Conservation (phyloP, 176 grass and related monocot genomes). For the Hordeum vulgare region MorexV3_pseudomolecules_assembly NC_058518.1:479415093-479415592, state of each 20-base stretch:
- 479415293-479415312: no score
- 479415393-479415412: conserved; percentile 38
- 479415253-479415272: not conserved
- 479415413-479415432: conserved; percentile 65
- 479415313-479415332: conserved; percentile 45
- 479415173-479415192: conserved; percentile 39
- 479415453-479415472: conserved; percentile 58
- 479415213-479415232: conserved; percentile 35
- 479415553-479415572: not conserved
- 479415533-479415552: conserved; percentile 33
- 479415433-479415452: conserved; percentile 52
- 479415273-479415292: no score
- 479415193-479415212: conserved; percentile 37
- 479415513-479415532: conserved; percentile 45
- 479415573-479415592: not conserved
- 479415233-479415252: not conserved
- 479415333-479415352: conserved; percentile 19
- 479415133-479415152: conserved; percentile 27
- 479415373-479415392: conserved; percentile 72
- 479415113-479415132: conserved; percentile 38
- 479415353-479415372: conserved; percentile 16
- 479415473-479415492: conserved; percentile 72
- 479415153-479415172: conserved; percentile 59
- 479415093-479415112: conserved; percentile 57
- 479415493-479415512: conserved; percentile 53